These are phyloP conservation scores for Calonectria multiphialidica DNA, from an alignment of 2,329 filamentous ascomycete genomes.

Conservation along the genomic window DNA sequence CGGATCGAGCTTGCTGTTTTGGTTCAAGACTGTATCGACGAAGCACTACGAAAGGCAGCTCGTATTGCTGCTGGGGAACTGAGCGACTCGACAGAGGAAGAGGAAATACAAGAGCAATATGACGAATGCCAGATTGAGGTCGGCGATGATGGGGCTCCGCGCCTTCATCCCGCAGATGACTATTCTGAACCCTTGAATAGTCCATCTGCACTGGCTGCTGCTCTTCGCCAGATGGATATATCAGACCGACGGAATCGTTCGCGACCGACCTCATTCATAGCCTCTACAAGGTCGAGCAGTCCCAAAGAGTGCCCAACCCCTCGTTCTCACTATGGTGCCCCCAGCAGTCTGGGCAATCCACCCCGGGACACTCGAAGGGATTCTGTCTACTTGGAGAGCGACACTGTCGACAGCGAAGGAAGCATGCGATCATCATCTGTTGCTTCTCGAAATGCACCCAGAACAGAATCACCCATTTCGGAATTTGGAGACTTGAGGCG, in stretches of 20 bases:
- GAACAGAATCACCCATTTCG: slow-evolving; percentile 91
- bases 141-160: slow-evolving; percentile 27
- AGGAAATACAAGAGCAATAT: slow-evolving; percentile 50
- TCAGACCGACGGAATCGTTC: slow-evolving; percentile 42
- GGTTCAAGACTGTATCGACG: slow-evolving; percentile 95
- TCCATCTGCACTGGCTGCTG: slow-evolving; percentile 67
- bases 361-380: slow-evolving; percentile 77
- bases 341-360: slow-evolving; percentile 66
- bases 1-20: slow-evolving; percentile 92
- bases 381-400: slow-evolving; percentile 85
- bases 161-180: slow-evolving; percentile 29
- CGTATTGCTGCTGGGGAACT: slow-evolving; percentile 87
- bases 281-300: slow-evolving; percentile 88
- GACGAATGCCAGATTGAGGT: slow-evolving; percentile 53
- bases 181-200: slow-evolving; percentile 45
- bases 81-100: slow-evolving; percentile 79
- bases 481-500: slow-evolving; percentile 83
- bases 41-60: slow-evolving; percentile 89
- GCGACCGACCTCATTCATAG: slow-evolving; percentile 68
- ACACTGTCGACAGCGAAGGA: slow-evolving; percentile 87
- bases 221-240: slow-evolving; percentile 58
- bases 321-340: slow-evolving; percentile 78
- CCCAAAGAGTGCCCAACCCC: slow-evolving; percentile 93
- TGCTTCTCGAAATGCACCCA: slow-evolving; percentile 73
- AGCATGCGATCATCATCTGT: slow-evolving; percentile 86